A percentile compares a stretch with the other conserved stretches of the same genome.
These are phyloP conservation scores for Aspergillus sojae DNA, from an alignment of 2,329 filamentous ascomycete genomes.

Conservation along the genomic window DNA sequence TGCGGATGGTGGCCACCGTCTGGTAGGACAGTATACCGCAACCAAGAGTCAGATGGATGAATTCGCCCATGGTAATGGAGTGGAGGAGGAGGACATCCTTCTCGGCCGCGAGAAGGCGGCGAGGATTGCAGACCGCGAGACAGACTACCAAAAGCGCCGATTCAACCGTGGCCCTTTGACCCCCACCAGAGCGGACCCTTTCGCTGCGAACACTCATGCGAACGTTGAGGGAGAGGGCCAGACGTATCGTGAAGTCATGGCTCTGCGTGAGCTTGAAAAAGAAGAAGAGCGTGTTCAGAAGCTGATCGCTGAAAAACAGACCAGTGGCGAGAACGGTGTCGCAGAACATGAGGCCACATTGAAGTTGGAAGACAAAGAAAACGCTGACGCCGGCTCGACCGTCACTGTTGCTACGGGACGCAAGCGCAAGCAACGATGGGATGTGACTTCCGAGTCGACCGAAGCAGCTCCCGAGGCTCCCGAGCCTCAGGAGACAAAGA, in stretches of 20 bases:
- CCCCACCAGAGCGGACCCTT: slow-evolving; percentile 82
- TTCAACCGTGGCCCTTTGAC: slow-evolving; percentile 81
- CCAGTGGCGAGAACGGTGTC: slow-evolving; percentile 60
- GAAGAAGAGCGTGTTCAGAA: slow-evolving; percentile 87
- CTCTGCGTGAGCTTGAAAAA: slow-evolving; percentile 82
- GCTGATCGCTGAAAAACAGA: slow-evolving; percentile 76
- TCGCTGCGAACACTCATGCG: slow-evolving; percentile 73
- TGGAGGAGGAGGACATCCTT: slow-evolving; percentile 90
- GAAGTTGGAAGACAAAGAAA: slow-evolving; percentile 73
- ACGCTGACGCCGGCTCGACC: slow-evolving; percentile 69
- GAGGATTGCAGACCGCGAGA: slow-evolving; percentile 89
- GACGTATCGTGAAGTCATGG: slow-evolving; percentile 90
- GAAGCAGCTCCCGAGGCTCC: slow-evolving; percentile 54
- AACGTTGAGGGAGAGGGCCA: slow-evolving; percentile 70
- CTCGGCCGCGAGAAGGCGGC: slow-evolving; percentile 84
- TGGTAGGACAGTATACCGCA: slow-evolving; percentile 95
- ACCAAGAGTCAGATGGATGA: slow-evolving; percentile 91
- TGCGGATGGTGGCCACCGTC: slow-evolving; percentile 70
- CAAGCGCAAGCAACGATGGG: slow-evolving; percentile 96
- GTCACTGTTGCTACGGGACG: slow-evolving; percentile 64
- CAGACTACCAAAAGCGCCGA: slow-evolving; percentile 94
- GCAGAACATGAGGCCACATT: slow-evolving; percentile 73
- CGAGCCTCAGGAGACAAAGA: slow-evolving; percentile 63
- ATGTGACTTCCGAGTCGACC: slow-evolving; percentile 66
- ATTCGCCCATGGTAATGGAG: slow-evolving; percentile 80